These are phyloP conservation scores for Rhypophila decipiens DNA, from an alignment of 495 filamentous ascomycete genomes.

Conservation along the genomic window DNA sequence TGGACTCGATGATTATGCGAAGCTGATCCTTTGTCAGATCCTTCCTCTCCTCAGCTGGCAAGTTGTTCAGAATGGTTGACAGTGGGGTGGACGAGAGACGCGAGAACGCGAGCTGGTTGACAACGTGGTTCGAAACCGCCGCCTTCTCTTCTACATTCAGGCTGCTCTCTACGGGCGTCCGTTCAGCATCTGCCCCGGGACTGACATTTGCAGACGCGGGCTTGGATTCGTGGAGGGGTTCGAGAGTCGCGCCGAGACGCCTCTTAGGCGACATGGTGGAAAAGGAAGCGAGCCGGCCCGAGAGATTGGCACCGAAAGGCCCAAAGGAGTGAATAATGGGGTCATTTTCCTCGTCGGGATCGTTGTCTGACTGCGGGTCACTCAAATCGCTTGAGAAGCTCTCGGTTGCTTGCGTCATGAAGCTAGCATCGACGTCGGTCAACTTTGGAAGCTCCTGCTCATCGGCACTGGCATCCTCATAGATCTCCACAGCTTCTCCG, in stretches of 20 bases:
- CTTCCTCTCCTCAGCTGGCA: conserved; percentile 60
- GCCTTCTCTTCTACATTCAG: conserved; percentile 22
- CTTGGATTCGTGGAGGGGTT: conserved; percentile 6
- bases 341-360: conserved; percentile 88
- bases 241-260: conserved; percentile 3
- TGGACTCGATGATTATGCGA: conserved; percentile 61
- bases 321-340: conserved; percentile 86
- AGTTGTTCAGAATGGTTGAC: conserved; percentile 75
- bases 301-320: conserved; percentile 75
- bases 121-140: conserved; percentile 68
- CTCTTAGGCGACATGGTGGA: conserved; percentile 48
- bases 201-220: conserved; percentile 5
- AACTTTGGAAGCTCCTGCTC: conserved; percentile 33
- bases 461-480: conserved; percentile 50
- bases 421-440: conserved; percentile 18
- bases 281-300: conserved; percentile 71
- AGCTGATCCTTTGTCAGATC: conserved; percentile 56
- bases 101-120: conserved; percentile 95
- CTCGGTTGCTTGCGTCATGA: conserved; percentile 31
- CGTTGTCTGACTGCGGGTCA: conserved; percentile 57
- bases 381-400: conserved; percentile 55
- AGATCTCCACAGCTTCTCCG: conserved; percentile 43
- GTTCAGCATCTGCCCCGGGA: conserved; percentile 3
- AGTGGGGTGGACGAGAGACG: conserved; percentile 89
- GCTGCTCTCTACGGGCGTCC: conserved; percentile 21